Percentiles rank a stretch among this genome's conserved stretches.
Conservation (phyloP, 441 rosid species). For the Erodium trifolium region DNA sequence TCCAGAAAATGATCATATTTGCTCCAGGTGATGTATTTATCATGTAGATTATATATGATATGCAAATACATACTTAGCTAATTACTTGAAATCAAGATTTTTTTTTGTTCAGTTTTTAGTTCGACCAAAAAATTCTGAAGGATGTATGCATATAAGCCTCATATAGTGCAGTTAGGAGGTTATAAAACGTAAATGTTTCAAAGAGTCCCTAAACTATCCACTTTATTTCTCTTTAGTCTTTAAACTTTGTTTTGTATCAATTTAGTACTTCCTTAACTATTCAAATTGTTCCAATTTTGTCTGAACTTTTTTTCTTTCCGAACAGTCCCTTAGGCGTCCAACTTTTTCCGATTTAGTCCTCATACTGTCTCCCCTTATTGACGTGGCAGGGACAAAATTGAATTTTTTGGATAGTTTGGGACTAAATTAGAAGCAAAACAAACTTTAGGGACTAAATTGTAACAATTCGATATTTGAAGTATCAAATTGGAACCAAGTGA, state of each 20-base stretch:
- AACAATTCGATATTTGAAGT: not conserved
- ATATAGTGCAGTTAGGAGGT: not conserved
- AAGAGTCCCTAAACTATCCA: too few relatives aligned
- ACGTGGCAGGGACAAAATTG: not conserved
- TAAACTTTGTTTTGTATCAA: too few relatives aligned
- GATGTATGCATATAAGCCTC: not conserved
- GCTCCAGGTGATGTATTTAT: not conserved
- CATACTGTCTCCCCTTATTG: not conserved
- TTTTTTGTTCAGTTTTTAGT: not conserved
- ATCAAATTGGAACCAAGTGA: not conserved
- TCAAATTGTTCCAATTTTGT: too few relatives aligned
- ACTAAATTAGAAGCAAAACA: not conserved
- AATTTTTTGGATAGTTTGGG: not conserved
- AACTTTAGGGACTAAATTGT: not conserved
- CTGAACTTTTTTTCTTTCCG: too few relatives aligned
- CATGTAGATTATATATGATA: not conserved
- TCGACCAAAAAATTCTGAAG: not conserved
- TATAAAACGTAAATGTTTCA: too few relatives aligned
- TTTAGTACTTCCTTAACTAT: too few relatives aligned
- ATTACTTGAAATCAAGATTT: not conserved
- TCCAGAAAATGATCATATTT: not conserved
- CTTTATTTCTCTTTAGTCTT: too few relatives aligned
- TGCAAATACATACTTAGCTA: not conserved
- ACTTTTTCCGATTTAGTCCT: not conserved
- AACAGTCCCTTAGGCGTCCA: not conserved